Evolutionary conservation across 176 grass and related monocot species (phyloP).

Genomic region (Rhynchospora pubera): DNA sequence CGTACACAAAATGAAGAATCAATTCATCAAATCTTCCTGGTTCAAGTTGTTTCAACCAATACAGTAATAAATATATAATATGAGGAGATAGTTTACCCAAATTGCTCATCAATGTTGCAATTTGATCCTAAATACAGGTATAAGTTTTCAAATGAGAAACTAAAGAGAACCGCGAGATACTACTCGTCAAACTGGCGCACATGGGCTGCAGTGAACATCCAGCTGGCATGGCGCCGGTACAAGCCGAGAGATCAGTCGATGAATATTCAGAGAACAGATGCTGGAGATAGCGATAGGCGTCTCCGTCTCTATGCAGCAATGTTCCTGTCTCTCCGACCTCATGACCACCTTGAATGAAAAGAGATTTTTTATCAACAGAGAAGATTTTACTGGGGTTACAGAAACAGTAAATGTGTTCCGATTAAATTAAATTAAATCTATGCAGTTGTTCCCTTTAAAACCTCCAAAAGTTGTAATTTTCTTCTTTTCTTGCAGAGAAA

Average conservation of each 20-base stretch:
- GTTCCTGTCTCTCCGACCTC: conserved; percentile 96
- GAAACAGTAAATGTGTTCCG: neutral
- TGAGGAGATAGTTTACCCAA: neutral
- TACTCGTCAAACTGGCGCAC: conserved; percentile 96
- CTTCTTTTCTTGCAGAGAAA: neutral
- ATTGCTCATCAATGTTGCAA: neutral
- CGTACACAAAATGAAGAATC: neutral
- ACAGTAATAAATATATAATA: neutral
- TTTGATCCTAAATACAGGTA: conserved; percentile 32
- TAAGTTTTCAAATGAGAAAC: conserved; percentile 85
- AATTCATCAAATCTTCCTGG: neutral
- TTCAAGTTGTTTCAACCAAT: neutral
- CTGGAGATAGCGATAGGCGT: conserved; percentile 46
- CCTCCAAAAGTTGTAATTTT: neutral
- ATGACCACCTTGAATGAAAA: conserved; percentile 82
- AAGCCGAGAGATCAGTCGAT: conserved; percentile 24
- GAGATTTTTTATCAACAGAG: no score
- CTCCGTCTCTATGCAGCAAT: conserved; percentile 76
- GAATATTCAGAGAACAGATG: neutral
- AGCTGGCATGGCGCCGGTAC: conserved; percentile 74
- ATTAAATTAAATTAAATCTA: neutral
- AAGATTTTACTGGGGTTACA: neutral
- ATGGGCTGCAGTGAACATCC: conserved; percentile 95
- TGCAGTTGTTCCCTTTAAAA: conserved; percentile 1
- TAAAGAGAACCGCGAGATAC: conserved; percentile 78